Conservation (phyloP, 495 filamentous ascomycete species). For the Cetradonia linearis region DNA sequence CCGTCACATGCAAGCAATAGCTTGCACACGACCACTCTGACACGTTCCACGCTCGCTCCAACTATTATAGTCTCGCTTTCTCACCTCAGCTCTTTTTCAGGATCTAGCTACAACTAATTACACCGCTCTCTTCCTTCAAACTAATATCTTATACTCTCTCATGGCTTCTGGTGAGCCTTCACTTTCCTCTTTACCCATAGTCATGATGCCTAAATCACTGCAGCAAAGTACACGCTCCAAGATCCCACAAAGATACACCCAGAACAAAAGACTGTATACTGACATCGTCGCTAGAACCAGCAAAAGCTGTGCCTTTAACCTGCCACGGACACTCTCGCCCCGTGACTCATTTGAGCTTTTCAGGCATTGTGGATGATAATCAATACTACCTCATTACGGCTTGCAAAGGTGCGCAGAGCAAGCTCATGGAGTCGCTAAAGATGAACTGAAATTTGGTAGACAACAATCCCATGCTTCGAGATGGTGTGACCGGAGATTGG, state of each 20-base stretch:
- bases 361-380: constrained; percentile 71
- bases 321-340: constrained; percentile 96
- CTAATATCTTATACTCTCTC: background rate
- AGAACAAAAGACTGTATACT: background rate
- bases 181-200: constrained; percentile 1
- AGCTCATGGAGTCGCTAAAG: background rate
- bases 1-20: background rate
- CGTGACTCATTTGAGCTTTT: constrained; percentile 91
- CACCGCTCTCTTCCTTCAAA: constrained; percentile 3
- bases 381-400: constrained; percentile 94
- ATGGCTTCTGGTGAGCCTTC: constrained; percentile 18
- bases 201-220: constrained; percentile 2
- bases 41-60: background rate
- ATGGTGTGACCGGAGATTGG: constrained; percentile 95
- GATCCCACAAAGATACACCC: background rate
- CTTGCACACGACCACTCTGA: background rate
- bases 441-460: constrained; percentile 40
- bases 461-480: constrained; percentile 95
- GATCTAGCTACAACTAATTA: background rate
- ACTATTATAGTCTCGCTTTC: background rate
- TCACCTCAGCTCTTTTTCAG: background rate
- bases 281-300: constrained; percentile 11
- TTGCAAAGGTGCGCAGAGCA: constrained; percentile 66
- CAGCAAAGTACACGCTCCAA: constrained; percentile 6
- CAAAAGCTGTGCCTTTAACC: constrained; percentile 75